Percentiles rank a stretch among this genome's conserved stretches.
These are phyloP conservation scores for Colletotrichum sp. DNA, from an alignment of 2,329 filamentous ascomycete species.

Conservation along the genomic window DNA sequence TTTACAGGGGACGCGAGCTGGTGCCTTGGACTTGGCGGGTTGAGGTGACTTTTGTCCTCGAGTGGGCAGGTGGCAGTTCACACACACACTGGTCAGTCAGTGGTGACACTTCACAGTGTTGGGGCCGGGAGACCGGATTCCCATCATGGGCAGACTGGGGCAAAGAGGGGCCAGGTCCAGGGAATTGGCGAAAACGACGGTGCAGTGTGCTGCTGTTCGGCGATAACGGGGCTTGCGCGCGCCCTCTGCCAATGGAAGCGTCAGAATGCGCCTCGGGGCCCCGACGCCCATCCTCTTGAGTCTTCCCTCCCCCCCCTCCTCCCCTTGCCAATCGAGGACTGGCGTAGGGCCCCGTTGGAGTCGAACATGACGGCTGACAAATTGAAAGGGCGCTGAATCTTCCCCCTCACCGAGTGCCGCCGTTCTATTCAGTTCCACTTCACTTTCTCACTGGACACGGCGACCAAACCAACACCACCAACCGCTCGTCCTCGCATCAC, in stretches of 20 bases:
- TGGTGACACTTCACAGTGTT: background rate
- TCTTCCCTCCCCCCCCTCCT: conserved; percentile 2
- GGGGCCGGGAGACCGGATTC: background rate
- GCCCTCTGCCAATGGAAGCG: conserved; percentile 8
- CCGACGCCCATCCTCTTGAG: background rate
- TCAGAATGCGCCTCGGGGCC: background rate
- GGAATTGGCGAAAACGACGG: conserved; percentile 7
- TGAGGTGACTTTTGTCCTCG: background rate
- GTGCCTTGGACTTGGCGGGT: background rate
- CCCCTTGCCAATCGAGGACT: background rate
- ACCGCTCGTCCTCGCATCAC: background rate
- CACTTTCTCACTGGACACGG: background rate
- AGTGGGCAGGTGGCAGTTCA: background rate
- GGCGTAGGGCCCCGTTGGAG: background rate
- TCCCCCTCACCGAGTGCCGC: conserved; percentile 22
- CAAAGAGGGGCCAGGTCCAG: background rate
- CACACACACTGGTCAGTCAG: background rate
- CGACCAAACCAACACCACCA: background rate
- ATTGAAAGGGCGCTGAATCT: conserved; percentile 22
- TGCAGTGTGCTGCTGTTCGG: background rate
- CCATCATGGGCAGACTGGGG: background rate
- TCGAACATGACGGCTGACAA: conserved; percentile 17
- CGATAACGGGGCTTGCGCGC: background rate
- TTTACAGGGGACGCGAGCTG: conserved; percentile 3
- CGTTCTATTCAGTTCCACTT: conserved; percentile 14